phyloP scores from a whole-genome alignment of 2,329 filamentous ascomycete genomes.

The Mycosphaerella sp. region DNA sequence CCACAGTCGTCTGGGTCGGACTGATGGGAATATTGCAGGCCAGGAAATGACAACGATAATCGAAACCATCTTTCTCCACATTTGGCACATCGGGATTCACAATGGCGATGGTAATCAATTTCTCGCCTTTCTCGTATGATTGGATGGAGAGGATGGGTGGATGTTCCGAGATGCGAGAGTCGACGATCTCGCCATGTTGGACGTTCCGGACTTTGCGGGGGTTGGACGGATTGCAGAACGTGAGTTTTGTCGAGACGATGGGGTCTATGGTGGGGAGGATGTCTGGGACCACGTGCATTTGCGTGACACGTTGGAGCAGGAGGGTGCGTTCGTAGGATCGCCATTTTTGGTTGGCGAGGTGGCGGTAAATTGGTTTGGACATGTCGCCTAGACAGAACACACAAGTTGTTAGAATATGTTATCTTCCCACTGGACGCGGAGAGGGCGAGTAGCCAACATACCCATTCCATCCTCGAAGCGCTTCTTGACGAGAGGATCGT shows the following conservation, averaged over 20 bases:
- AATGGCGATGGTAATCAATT: conserved; percentile 76
- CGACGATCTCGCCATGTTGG: conserved; percentile 70
- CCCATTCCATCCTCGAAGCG: conserved; percentile 86
- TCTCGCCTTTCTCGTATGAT: conserved; percentile 73
- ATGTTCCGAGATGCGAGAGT: conserved; percentile 65
- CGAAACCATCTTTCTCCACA: conserved; percentile 66
- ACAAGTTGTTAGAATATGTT: neutral
- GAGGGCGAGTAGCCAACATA: conserved; percentile 36
- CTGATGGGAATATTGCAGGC: conserved; percentile 66
- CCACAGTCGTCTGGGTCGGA: conserved; percentile 54
- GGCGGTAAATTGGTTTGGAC: conserved; percentile 92
- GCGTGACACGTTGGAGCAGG: conserved; percentile 75
- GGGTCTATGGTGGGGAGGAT: conserved; percentile 75
- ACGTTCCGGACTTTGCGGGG: conserved; percentile 47
- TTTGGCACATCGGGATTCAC: conserved; percentile 89
- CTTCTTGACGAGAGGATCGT: conserved; percentile 89
- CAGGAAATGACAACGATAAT: conserved; percentile 79
- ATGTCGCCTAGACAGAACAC: conserved; percentile 63
- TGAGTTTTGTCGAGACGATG: conserved; percentile 70
- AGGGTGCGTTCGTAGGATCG: conserved; percentile 71
- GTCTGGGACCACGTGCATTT: conserved; percentile 85
- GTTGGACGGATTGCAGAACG: conserved; percentile 53
- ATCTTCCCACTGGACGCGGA: neutral
- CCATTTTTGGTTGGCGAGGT: conserved; percentile 85
- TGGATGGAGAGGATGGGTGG: conserved; percentile 75